A percentile compares a stretch with the other conserved stretches of the same genome.
Conservation (phyloP, 768 basidiomycete genomes). For the Lactifluus hygrophoroides region DNA sequence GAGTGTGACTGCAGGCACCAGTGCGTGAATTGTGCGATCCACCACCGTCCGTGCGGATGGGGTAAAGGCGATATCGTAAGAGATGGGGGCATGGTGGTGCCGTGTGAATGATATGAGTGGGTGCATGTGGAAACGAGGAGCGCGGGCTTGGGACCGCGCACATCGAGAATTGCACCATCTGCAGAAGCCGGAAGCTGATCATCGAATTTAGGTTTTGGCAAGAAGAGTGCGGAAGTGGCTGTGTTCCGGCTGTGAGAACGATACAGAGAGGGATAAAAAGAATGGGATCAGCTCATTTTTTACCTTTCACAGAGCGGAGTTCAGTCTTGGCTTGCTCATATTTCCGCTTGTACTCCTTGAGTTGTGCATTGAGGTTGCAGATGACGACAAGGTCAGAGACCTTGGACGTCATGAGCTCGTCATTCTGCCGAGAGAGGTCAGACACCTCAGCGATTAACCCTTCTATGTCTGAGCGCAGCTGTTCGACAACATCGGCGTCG, state of each 20-base stretch:
- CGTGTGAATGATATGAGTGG: conserved; percentile 51
- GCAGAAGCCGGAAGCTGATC: conserved; percentile 83
- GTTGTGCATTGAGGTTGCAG: conserved; percentile 68
- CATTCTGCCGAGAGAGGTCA: conserved; percentile 77
- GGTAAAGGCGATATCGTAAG: conserved; percentile 48
- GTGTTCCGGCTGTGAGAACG: conserved; percentile 3
- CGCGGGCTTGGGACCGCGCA: conserved; percentile 41
- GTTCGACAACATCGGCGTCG: conserved; percentile 62
- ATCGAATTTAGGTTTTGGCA: conserved; percentile 71
- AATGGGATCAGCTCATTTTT: conserved; percentile 1
- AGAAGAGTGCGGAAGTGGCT: conserved; percentile 92
- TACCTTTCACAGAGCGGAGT: conserved; percentile 87
- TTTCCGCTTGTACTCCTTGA: conserved; percentile 89
- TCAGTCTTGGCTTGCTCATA: conserved; percentile 96
- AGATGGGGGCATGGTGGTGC: conserved; percentile 50
- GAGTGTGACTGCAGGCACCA: conserved; percentile 49
- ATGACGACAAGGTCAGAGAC: conserved; percentile 74
- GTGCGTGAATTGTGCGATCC: conserved; percentile 43
- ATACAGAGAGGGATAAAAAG: background rate
- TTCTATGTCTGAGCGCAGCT: conserved; percentile 78
- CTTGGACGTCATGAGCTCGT: conserved; percentile 81
- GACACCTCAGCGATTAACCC: conserved; percentile 69
- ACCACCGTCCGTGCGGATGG: conserved; percentile 52
- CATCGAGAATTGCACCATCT: conserved; percentile 83
- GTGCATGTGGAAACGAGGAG: conserved; percentile 46